Conservation (phyloP, 352 stramenopile genomes). For the Globisporangium perplexum region DNA sequence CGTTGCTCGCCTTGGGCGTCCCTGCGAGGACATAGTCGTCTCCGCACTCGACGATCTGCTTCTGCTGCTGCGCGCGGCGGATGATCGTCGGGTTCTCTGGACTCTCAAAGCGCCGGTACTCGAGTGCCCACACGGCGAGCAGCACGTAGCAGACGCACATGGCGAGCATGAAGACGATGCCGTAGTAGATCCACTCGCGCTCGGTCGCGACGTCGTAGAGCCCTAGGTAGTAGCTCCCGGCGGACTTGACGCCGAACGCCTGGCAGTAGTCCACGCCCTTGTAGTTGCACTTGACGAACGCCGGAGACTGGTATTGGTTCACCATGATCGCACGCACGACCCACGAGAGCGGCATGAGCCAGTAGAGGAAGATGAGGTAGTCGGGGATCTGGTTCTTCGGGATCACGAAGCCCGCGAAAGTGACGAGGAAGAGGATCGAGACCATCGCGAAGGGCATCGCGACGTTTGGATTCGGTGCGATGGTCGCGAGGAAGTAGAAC, state of each 20-base stretch:
- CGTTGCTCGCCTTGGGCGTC: too few species aligned
- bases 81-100: too few species aligned
- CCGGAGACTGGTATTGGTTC: slow-evolving; percentile 11
- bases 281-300: slow-evolving; percentile 11
- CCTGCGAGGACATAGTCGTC: too few species aligned
- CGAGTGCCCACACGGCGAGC: slow-evolving; percentile 32
- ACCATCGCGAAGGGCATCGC: slow-evolving; percentile 27
- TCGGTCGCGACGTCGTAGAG: slow-evolving; percentile 23
- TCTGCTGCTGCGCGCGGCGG: too few species aligned
- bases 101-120: slow-evolving; percentile 18
- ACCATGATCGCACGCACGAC: slow-evolving; percentile 14
- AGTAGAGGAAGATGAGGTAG: slow-evolving; percentile 24
- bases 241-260: slow-evolving; percentile 14
- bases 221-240: slow-evolving; percentile 36
- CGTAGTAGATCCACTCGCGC: slow-evolving; percentile 26
- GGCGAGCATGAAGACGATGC: slow-evolving; percentile 30
- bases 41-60: too few species aligned
- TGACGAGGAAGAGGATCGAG: too few species aligned
- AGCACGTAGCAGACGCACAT: slow-evolving; percentile 27
- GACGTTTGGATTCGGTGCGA: too few species aligned
- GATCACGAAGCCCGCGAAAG: slow-evolving; percentile 52
- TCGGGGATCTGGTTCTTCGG: slow-evolving; percentile 34
- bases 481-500: slow-evolving; percentile 51
- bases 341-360: slow-evolving; percentile 28
- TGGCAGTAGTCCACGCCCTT: slow-evolving; percentile 11